A percentile compares a stretch with the other conserved stretches of the same genome.
phyloP scores from a whole-genome alignment of 2,329 filamentous ascomycete species.

The Rasamsonia emersonii region DNA sequence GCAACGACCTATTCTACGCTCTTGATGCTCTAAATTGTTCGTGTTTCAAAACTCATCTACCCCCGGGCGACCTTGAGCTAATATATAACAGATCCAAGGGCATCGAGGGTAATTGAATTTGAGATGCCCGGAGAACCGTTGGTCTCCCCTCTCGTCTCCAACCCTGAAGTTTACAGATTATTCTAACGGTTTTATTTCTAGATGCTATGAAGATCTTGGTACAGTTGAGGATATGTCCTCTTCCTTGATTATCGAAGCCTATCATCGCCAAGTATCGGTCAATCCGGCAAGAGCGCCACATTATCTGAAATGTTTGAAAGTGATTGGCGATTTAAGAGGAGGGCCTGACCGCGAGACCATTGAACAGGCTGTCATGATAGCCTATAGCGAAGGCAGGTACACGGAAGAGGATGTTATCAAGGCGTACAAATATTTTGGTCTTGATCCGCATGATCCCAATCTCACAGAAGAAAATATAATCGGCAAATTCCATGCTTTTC shows the following conservation, averaged over 20 bases:
- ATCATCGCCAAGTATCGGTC: conserved; percentile 48
- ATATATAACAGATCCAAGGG: conserved; percentile 18
- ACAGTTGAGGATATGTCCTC: conserved; percentile 55
- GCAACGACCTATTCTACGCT: conserved; percentile 29
- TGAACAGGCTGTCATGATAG: conserved; percentile 48
- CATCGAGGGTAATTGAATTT: conserved; percentile 20
- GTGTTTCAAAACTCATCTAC: conserved; percentile 9
- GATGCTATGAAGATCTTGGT: conserved; percentile 55
- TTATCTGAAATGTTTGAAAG: conserved; percentile 58
- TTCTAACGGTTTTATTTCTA: conserved; percentile 14
- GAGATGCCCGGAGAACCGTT: conserved; percentile 25
- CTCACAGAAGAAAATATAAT: conserved; percentile 54
- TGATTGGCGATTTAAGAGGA: conserved; percentile 46
- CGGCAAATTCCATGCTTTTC: conserved; percentile 50
- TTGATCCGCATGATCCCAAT: conserved; percentile 37
- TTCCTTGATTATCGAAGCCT: conserved; percentile 53
- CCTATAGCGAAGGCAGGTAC: conserved; percentile 51
- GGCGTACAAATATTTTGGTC: conserved; percentile 53
- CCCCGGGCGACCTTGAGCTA: neutral
- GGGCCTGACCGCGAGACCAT: conserved; percentile 45
- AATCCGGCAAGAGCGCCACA: conserved; percentile 49
- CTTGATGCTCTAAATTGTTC: conserved; percentile 27
- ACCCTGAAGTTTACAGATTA: neutral
- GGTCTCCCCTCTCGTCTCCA: conserved; percentile 10
- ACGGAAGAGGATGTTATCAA: conserved; percentile 48